Evolutionary conservation across 495 filamentous ascomycete species (phyloP), one percentile per base, ranked within the genome.

Genomic region (Xylaria bambusicola): DNA sequence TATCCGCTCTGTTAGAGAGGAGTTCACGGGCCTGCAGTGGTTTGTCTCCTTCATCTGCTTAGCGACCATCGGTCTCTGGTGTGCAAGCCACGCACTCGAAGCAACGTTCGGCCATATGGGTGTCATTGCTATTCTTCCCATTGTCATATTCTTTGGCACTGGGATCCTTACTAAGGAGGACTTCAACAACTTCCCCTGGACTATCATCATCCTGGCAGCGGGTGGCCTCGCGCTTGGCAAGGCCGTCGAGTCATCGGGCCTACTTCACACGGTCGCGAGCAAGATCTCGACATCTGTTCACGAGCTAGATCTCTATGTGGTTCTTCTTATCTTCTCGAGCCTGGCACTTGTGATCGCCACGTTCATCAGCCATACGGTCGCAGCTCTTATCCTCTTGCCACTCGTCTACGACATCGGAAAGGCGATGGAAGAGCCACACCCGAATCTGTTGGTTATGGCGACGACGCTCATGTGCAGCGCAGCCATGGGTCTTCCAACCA

Each of bases 101-200:
- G 74, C 81, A 51, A 71, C 91, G 9, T 96, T 99, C 63, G 94
- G 94, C 29, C 92, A 99, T 69, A 99, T 99, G 94, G 94, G 94
- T 47, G 91, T 99, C 54, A 88, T 99, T 45, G 94, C 94, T 52
- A 95, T 99, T 70, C 90, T 99, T 60, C 94, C 94, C 7, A 86
- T 99, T 40, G 89, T 94, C 36, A 77, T 96, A 33, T 99, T 99
- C 82, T 99, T 98, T 68, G 94, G 94, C 54, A 91, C 92, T 10
- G 94, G 94, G 36, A 96, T 99, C 68, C 83, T 99, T 12, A 99
- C 93, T 26, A 99, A 99, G 72, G 94, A 98, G 75, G 94, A 99
- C 71, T 99, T 99, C 70, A 99, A 99, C 79, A 99, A 99, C 69
- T 99, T 99, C 75, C 88, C 97, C 31, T 99, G 94, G 94, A 99